Evolutionary conservation across 768 basidiomycete species (phyloP), one percentile per base, ranked within the genome.

Genomic region (Clavaria fumosa): DNA sequence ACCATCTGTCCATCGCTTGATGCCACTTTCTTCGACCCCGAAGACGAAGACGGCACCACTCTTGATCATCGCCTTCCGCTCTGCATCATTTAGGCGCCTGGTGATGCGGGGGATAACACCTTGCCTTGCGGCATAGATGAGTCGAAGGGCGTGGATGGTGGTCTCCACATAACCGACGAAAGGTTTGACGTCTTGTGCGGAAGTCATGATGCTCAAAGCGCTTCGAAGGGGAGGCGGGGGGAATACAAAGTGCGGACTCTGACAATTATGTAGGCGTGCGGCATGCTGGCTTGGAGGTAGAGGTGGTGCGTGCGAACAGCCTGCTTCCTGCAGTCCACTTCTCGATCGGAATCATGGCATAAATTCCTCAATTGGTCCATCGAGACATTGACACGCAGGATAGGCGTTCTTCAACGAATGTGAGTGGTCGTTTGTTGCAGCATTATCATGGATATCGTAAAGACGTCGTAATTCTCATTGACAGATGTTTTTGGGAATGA

Each of bases 21-120:
- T 88, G 9, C 80, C 80, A 51, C 81, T 83, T 52, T 85, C 82
- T 48, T 83, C 77, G 50, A 86, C 84, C 51, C 81, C 81, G 59
- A 86, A 90, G 35, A 90, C 76, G 52, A 86, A 90, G 11, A 88
- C 74, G 34, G 84, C 80, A 7, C 70, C 70, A 23, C 67, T 66
- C 50, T 66, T 68, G 53, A 72, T 70, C 70, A 72, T 80, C 35
- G 54, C 67, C 51, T 60, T 59, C 22, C 77, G 70, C 50, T 90
- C 83, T n/a, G 75, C 63, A 50, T 88, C 83, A 51, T 84, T 83
- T 50, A 88, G 66, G 19, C 84, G 69, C 23, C 85, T 69, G n/a
- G 80, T 83, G 41, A 88, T 80, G 26, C 81, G 69, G 23, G 82
- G 82, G 35, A 86, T 78, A 47, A 78, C 63, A 18, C 84, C 83